Conservation (phyloP, 192 early-diverging fungal genomes). For the Funneliformis mosseae region DNA sequence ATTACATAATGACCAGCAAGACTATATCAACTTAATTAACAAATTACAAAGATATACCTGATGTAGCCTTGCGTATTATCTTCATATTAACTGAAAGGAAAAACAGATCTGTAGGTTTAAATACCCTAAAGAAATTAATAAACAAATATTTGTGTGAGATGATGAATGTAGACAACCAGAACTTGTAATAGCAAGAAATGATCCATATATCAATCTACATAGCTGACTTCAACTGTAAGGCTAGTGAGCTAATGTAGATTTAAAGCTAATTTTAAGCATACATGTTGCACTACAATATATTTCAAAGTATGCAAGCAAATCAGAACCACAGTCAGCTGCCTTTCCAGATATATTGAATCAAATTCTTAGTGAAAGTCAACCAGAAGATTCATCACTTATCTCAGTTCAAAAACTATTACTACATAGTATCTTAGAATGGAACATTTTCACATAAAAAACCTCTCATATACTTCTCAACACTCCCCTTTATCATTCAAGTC, state of each 20-base stretch:
- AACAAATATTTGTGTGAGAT: not conserved
- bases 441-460: too few species aligned
- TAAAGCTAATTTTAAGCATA: not conserved
- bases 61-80: not conserved
- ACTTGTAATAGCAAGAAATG: not conserved
- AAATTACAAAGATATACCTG: not conserved
- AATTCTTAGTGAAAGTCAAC: too few species aligned
- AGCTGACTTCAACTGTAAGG: not conserved
- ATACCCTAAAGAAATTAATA: not conserved
- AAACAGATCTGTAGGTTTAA: not conserved
- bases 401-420: too few species aligned
- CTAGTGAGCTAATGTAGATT: not conserved
- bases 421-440: too few species aligned
- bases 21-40: not conserved
- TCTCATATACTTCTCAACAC: too few species aligned
- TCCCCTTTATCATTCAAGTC: too few species aligned
- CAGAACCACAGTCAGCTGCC: too few species aligned
- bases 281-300: too few species aligned
- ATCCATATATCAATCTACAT: not conserved
- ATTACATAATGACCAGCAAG: too few species aligned
- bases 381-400: too few species aligned
- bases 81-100: not conserved
- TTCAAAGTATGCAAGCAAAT: too few species aligned
- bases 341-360: too few species aligned
- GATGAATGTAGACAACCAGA: not conserved